Evolutionary conservation across 2,329 filamentous ascomycete genomes (phyloP), one percentile per base, ranked within the genome.

Genomic region (Colletotrichum sp.): DNA sequence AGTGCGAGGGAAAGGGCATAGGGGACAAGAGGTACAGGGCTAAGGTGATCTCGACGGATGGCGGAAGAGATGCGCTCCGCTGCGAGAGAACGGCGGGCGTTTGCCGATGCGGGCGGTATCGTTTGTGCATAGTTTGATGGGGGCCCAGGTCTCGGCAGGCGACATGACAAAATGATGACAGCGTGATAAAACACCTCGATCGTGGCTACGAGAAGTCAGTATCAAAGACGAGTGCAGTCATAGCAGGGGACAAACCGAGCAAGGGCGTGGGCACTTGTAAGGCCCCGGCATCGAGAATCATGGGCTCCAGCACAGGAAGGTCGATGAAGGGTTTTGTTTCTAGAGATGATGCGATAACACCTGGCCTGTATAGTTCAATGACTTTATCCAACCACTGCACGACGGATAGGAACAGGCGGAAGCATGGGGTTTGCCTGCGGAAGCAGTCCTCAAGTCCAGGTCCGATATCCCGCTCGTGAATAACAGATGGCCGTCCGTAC

Each of bases 171-270:
- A 11, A 93, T 92, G 44, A 91, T 89, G 8, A 93, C 89, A 5
- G 91, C 90, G 78, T 93, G 91, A 78, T 93, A 93, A 19, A 93
- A 88, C 1, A 90, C 88, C 78, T 93, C 91, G 8, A 93, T 86
- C 0, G 91, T 92, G 9, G 88, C 91, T 91, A 48, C 7, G 12
- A 55, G 8, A 5, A n/a, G 71, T 85, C 63, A 84, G 81, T 15
- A 60, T 8, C 15, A n/a, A 16, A 11, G 30, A 5, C 16, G 60
- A 27, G 15, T 65, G 1, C 2, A 7, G 27, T 7, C 1, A 61
- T 8, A 13, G 11, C 12, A 11, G 15, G 7, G 1, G 11, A 81
- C 86, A 77, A 77, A 91, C 89, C 88, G 12, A 92, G 85, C 11
- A 90, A 83, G 27, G 84, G 85, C 1, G 87, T 87, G 1, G 89